phyloP scores from a whole-genome alignment of 2,329 filamentous ascomycete species.

The Beauveria rudraprayagi region DNA sequence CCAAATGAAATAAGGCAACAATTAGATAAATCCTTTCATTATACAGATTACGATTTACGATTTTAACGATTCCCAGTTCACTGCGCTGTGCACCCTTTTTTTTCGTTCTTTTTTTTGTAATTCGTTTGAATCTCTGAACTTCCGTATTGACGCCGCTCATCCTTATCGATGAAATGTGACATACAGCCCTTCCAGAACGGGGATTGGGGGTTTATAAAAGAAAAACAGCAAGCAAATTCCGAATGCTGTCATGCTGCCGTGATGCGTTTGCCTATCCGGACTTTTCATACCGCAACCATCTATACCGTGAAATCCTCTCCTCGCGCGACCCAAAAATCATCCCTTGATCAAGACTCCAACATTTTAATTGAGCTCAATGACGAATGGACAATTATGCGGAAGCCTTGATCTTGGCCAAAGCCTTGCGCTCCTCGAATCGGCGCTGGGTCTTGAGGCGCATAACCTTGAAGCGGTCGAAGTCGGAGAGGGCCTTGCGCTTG shows the following conservation, averaged over 20 bases:
- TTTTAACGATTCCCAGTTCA: neutral
- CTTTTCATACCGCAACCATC: slow-evolving; percentile 19
- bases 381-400: slow-evolving; percentile 52
- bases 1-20: neutral
- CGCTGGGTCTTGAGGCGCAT: slow-evolving; percentile 99
- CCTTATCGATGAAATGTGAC: slow-evolving; percentile 49
- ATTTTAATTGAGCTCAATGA: slow-evolving; percentile 14
- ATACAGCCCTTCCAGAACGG: slow-evolving; percentile 55
- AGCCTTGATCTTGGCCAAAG: slow-evolving; percentile 85
- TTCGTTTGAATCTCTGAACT: slow-evolving; percentile 41
- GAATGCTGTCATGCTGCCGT: slow-evolving; percentile 21
- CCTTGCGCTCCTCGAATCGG: slow-evolving; percentile 96
- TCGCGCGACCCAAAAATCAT: slow-evolving; percentile 23
- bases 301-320: slow-evolving; percentile 13
- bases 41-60: neutral
- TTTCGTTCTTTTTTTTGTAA: slow-evolving; percentile 19
- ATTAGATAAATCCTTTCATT: neutral
- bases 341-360: slow-evolving; percentile 18
- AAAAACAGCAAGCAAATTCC: slow-evolving; percentile 44
- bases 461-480: slow-evolving; percentile 99
- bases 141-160: slow-evolving; percentile 62
- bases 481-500: slow-evolving; percentile 84
- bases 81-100: neutral
- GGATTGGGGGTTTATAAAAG: slow-evolving; percentile 33
- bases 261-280: slow-evolving; percentile 27